Conservation (phyloP, 2,329 filamentous ascomycete species). For the Sordariomycetes sp. region DNA sequence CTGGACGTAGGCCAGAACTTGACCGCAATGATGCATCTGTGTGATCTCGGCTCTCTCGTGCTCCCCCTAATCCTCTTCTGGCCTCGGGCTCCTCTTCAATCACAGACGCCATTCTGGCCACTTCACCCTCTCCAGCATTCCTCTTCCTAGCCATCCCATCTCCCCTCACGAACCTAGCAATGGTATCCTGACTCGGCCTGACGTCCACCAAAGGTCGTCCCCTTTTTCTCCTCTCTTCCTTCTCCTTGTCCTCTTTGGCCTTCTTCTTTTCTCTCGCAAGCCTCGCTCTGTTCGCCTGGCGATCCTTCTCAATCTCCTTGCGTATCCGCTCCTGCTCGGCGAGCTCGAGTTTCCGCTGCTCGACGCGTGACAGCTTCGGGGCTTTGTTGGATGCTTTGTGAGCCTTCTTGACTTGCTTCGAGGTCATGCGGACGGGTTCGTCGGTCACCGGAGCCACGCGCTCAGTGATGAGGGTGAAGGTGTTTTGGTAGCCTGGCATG, state of each 20-base stretch:
- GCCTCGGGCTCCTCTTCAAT: conserved; percentile 6
- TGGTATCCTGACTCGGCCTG: conserved; percentile 47
- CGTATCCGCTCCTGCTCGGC: conserved; percentile 46
- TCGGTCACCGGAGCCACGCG: conserved; percentile 6
- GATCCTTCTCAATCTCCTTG: conserved; percentile 41
- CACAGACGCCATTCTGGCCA: neutral
- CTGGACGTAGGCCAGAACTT: too few species aligned
- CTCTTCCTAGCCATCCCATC: conserved; percentile 21
- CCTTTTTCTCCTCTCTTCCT: conserved; percentile 38
- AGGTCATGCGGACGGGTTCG: conserved; percentile 33
- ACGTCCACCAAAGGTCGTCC: conserved; percentile 45
- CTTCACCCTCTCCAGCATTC: conserved; percentile 10
- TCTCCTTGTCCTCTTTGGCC: conserved; percentile 39
- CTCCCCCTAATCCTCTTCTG: conserved; percentile 9
- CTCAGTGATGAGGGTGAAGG: conserved; percentile 32
- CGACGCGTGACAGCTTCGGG: conserved; percentile 27
- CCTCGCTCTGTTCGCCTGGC: conserved; percentile 36
- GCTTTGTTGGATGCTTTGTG: conserved; percentile 23
- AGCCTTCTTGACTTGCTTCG: conserved; percentile 29
- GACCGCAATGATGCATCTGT: too few species aligned
- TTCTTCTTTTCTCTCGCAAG: conserved; percentile 45
- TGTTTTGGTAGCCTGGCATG: conserved; percentile 31
- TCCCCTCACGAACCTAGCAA: conserved; percentile 40
- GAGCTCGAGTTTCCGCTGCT: conserved; percentile 28
- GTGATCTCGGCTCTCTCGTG: neutral